Percentiles rank a stretch among this genome's conserved stretches.
These are phyloP conservation scores for Cyamopsis tetragonoloba DNA, from an alignment of 306 rosid species.

Conservation along the genomic window DNA sequence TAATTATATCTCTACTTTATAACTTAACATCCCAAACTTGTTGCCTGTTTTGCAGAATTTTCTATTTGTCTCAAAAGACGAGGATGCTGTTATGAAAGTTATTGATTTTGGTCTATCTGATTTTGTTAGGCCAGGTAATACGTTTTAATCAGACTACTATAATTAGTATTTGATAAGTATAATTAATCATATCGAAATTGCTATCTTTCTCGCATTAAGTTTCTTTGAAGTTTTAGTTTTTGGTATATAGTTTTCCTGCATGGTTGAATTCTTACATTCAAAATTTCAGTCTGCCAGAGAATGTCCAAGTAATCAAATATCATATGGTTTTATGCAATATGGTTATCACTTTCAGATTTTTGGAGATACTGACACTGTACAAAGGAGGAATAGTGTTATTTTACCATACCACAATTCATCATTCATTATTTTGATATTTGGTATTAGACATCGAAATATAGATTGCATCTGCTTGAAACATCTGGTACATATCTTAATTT, in stretches of 20 bases:
- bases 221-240: neutral
- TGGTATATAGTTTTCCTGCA: constrained; percentile 1
- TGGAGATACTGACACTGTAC: neutral
- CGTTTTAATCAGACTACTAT: constrained; percentile 11
- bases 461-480: neutral
- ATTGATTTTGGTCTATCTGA: constrained; percentile 99
- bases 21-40: constrained; percentile 17
- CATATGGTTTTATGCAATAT: neutral
- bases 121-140: constrained; percentile 81
- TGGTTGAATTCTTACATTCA: constrained; percentile 12
- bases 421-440: constrained; percentile 16
- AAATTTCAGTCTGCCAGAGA: constrained; percentile 8
- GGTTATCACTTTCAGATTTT: neutral
- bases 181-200: constrained; percentile 17
- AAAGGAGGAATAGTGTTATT: neutral
- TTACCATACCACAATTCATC: constrained; percentile 10
- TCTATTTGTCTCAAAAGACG: constrained; percentile 76
- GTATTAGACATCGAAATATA: constrained; percentile 2
- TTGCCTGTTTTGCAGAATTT: constrained; percentile 67
- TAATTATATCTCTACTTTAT: neutral
- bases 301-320: constrained; percentile 2
- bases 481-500: neutral
- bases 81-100: constrained; percentile 71
- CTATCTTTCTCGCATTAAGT: neutral
- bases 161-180: constrained; percentile 10